These are phyloP conservation scores for Sordariomycetes sp. DNA, from an alignment of 2,329 filamentous ascomycete species.

Conservation along the genomic window DNA sequence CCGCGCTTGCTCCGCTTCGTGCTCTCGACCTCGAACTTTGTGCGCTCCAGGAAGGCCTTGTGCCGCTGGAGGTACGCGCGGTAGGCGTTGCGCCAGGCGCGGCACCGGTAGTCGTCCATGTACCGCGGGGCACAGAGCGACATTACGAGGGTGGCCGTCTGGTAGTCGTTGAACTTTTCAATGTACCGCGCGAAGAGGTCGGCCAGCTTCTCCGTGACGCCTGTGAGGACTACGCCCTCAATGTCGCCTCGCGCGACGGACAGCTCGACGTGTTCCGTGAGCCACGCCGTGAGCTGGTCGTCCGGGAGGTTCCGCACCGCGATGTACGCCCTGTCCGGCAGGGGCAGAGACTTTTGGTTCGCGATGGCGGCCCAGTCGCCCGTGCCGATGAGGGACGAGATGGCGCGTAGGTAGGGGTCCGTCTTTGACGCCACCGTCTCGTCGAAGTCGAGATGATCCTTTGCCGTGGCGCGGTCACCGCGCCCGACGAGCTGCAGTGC, in stretches of 20 bases:
- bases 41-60: conserved; percentile 60
- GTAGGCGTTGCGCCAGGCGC: conserved; percentile 60
- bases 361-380: conserved; percentile 66
- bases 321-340: conserved; percentile 62
- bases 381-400: conserved; percentile 65
- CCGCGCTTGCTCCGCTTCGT: conserved; percentile 55
- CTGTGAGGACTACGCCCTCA: conserved; percentile 65
- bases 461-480: conserved; percentile 26
- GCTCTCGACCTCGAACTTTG: conserved; percentile 67
- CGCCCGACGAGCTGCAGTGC: conserved; percentile 50
- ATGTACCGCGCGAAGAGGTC: conserved; percentile 68
- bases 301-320: conserved; percentile 56
- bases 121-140: conserved; percentile 64
- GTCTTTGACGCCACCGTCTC: conserved; percentile 47
- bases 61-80: conserved; percentile 60
- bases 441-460: conserved; percentile 43
- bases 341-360: conserved; percentile 57
- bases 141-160: conserved; percentile 64
- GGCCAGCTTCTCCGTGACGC: conserved; percentile 58
- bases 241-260: conserved; percentile 49
- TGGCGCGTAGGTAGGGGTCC: conserved; percentile 68
- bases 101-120: conserved; percentile 63
- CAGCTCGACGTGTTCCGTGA: conserved; percentile 48
- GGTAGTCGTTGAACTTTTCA: conserved; percentile 61
- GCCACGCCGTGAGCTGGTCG: conserved; percentile 50